Evolutionary conservation across 306 rosid genomes (phyloP).

Genomic region (Styphnolobium japonicum): DNA sequence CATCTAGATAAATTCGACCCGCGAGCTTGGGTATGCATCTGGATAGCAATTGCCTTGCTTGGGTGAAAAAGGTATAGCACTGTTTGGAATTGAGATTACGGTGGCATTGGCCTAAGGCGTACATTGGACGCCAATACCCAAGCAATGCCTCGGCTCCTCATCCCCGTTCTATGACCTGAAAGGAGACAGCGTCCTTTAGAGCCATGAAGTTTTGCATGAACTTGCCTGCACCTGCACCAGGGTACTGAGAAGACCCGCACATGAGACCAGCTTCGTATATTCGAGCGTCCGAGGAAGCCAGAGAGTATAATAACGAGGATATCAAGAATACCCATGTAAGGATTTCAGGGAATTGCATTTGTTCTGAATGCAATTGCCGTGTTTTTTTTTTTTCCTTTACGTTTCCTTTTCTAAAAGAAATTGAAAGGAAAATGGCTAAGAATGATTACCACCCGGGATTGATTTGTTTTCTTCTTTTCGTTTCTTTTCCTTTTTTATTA

Average conservation of each 20-base stretch:
- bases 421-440: too few species aligned
- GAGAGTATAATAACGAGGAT: background rate
- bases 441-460: too few species aligned
- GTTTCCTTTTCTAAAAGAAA: too few species aligned
- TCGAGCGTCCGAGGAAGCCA: background rate
- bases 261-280: background rate
- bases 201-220: conserved; percentile 10
- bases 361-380: background rate
- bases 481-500: background rate
- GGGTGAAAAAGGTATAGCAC: conserved; percentile 40
- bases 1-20: conserved; percentile 49
- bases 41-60: conserved; percentile 25
- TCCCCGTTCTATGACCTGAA: background rate
- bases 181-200: conserved; percentile 31
- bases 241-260: conserved; percentile 29
- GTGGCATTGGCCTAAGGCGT: conserved; percentile 45
- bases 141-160: conserved; percentile 28
- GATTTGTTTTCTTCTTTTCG: background rate
- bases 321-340: conserved; percentile 5
- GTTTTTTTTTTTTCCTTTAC: too few species aligned
- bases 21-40: conserved; percentile 37
- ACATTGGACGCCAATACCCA: conserved; percentile 4
- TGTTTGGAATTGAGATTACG: conserved; percentile 27
- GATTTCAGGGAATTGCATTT: conserved; percentile 16
- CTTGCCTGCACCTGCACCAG: background rate